Evolutionary conservation across 2,329 filamentous ascomycete genomes (phyloP), one percentile per base, ranked within the genome.

Genomic region (Alternaria infectoria): DNA sequence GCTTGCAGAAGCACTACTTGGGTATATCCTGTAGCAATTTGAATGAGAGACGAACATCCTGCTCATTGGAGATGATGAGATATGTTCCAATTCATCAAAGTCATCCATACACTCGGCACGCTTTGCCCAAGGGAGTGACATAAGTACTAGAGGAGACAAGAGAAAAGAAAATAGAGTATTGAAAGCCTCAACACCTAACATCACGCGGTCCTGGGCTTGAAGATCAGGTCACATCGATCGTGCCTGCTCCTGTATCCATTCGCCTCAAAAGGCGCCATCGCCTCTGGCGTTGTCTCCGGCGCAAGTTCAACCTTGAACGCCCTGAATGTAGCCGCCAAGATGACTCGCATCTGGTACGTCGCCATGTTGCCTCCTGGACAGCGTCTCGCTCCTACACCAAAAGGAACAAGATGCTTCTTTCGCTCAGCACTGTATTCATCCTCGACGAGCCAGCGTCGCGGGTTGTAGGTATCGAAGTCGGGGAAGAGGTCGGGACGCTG

Each of bases 341-440:
- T 68, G 11, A 71, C 44, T 13, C 67, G 59, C 69, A 71, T 71
- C 49, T 69, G 69, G 21, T 69, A 71, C 1, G 65, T 69, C 3
- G 69, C 69, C 69, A 71, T 69, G 19, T 71, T 71, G 3, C 69
- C 67, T 30, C 67, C 69, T 3, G 69, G 69, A n/a, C 69, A 71
- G 25, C 69, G 64, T 3, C 69, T 58, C 6, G 69, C 67, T 7
- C 69, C 69, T 17, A 69, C 61, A 13, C 69, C 69, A 19, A 71
- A 71, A 4, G 67, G 69, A 26, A 68, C 69, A 3, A 71, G 60
- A 6, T 60, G 60, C 15, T 62, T 64, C 9, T 60, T 59, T 19
- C 64, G 66, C 44, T 71, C 69, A 6, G 63, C 67, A 4, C 59
- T 64, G 25, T 51, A 44, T 32, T 66, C 63, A 6, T 69, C 65